A percentile compares a stretch with the other conserved stretches of the same genome.
These are phyloP conservation scores for Lactarius trivialis DNA, from an alignment of 768 basidiomycete species.

Conservation along the genomic window DNA sequence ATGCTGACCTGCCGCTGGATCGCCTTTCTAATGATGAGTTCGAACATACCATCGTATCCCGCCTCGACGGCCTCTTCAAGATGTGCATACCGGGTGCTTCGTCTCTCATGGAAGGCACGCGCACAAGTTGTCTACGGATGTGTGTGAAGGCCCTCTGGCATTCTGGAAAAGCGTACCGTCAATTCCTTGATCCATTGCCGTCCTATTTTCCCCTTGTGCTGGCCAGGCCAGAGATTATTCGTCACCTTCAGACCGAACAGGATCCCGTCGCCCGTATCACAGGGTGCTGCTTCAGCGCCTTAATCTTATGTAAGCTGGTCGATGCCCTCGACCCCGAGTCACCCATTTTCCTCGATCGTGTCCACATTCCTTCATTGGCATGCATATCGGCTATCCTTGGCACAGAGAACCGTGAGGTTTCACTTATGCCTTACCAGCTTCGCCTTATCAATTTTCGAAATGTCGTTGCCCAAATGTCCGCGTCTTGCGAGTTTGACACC, in stretches of 20 bases:
- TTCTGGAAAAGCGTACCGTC: not conserved
- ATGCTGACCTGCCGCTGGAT: no score
- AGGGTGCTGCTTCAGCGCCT: not conserved
- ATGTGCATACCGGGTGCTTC: not conserved
- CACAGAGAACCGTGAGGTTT: not conserved
- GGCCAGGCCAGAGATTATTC: not conserved
- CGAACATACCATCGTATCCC: not conserved
- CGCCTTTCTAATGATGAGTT: not conserved
- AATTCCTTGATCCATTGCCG: not conserved
- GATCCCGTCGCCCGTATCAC: not conserved
- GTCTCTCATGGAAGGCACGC: not conserved
- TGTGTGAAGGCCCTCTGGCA: not conserved
- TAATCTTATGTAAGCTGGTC: not conserved
- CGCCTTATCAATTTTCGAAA: not conserved
- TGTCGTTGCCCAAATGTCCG: not conserved
- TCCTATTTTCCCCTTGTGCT: not conserved
- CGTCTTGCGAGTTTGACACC: not conserved
- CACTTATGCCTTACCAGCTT: not conserved
- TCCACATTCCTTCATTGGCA: not conserved
- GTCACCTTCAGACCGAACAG: not conserved
- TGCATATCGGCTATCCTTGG: not conserved
- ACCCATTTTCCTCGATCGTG: not conserved
- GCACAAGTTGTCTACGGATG: not conserved
- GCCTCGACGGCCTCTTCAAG: not conserved
- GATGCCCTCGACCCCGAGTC: not conserved